Evolutionary conservation across 306 rosid species (phyloP).

Genomic region (Prunus mume): DNA sequence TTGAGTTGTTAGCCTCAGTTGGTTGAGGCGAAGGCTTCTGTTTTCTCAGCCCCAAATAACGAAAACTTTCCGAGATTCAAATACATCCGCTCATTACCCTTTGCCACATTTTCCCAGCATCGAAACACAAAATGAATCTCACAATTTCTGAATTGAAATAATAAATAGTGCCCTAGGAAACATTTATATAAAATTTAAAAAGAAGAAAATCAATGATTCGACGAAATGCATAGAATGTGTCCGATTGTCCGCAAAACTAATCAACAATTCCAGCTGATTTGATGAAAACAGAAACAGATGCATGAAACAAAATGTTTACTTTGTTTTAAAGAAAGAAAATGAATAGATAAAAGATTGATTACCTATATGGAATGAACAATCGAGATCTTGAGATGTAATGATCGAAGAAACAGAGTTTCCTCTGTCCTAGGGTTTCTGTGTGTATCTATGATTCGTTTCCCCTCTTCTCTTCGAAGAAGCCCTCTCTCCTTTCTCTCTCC

Average conservation of each 20-base stretch:
- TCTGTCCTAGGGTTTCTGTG: conserved; percentile 52
- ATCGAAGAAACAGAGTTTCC: conserved; percentile 31
- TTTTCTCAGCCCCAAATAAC: conserved; percentile 28
- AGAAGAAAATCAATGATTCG: conserved; percentile 14
- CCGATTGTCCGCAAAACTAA: conserved; percentile 18
- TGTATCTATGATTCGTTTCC: conserved; percentile 12
- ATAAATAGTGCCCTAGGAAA: not conserved
- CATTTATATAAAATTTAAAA: not conserved
- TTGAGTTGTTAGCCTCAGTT: not conserved
- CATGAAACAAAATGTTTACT: conserved; percentile 19
- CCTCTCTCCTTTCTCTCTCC: conserved; percentile 9
- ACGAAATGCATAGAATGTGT: conserved; percentile 23
- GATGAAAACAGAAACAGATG: conserved; percentile 32
- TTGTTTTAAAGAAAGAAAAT: not conserved
- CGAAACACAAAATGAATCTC: conserved; percentile 22
- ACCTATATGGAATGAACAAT: conserved; percentile 54
- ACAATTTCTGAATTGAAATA: conserved; percentile 1
- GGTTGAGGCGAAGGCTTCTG: not conserved
- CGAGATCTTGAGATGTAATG: conserved; percentile 67
- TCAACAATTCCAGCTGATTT: conserved; percentile 10
- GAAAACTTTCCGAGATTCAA: conserved; percentile 23
- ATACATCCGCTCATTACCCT: conserved; percentile 14
- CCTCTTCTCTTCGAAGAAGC: conserved; percentile 8
- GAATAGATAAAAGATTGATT: not conserved
- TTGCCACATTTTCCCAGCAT: conserved; percentile 19